Conservation (phyloP, 495 filamentous ascomycete genomes). For the Aspergillus leporis region DNA sequence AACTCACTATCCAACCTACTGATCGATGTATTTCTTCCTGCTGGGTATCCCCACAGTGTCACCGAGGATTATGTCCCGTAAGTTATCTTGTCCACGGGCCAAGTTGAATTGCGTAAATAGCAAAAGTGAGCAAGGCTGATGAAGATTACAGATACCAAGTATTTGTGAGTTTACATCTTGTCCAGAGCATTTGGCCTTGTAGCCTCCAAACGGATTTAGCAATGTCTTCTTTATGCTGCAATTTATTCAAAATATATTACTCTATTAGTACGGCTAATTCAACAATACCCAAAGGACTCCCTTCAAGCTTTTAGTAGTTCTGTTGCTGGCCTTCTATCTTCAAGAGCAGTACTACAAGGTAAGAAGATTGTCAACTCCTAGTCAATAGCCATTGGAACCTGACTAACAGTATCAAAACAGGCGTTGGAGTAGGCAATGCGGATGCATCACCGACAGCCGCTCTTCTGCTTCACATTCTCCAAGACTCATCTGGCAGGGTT, state of each 20-base stretch:
- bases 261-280: background rate
- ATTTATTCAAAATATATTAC: background rate
- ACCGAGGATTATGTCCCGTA: conserved; percentile 84
- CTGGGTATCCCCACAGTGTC: conserved; percentile 89
- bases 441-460: conserved; percentile 83
- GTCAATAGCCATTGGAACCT: background rate
- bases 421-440: conserved; percentile 88
- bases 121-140: conserved; percentile 5
- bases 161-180: conserved; percentile 34
- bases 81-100: conserved; percentile 27
- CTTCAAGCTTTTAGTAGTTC: conserved; percentile 94
- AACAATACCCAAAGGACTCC: conserved; percentile 65
- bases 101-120: conserved; percentile 12
- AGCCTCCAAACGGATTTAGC: background rate
- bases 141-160: conserved; percentile 65
- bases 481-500: conserved; percentile 80
- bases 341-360: conserved; percentile 88
- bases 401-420: conserved; percentile 34
- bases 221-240: background rate
- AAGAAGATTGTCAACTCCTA: conserved; percentile 8
- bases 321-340: conserved; percentile 85
- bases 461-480: conserved; percentile 80
- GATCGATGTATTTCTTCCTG: conserved; percentile 74
- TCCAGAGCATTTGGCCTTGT: background rate
- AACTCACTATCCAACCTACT: conserved; percentile 31